Evolutionary conservation across 1,284 basidiomycete species (phyloP).

Genomic region (Fomitopsis palustris): DNA sequence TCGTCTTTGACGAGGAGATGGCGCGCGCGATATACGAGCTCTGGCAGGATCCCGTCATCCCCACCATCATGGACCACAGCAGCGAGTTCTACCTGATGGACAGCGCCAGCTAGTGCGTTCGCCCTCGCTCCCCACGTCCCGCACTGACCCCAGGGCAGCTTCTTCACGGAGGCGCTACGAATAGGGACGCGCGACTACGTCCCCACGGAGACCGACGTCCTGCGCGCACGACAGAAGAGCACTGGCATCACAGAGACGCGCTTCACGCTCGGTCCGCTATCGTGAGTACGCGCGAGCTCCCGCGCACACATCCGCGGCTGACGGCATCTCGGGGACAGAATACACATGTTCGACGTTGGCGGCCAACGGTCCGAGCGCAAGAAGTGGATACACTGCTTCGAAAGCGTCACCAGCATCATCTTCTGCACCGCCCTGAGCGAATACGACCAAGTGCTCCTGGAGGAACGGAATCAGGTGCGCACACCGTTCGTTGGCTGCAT

Average conservation of each 20-base stretch:
- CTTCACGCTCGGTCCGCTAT: constrained; percentile 65
- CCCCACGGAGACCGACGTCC: constrained; percentile 87
- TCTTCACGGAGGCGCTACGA: constrained; percentile 83
- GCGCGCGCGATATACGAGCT: constrained; percentile 79
- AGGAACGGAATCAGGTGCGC: constrained; percentile 73
- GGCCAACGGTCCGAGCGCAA: constrained; percentile 92
- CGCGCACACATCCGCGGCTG: not conserved
- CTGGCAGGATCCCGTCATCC: constrained; percentile 91
- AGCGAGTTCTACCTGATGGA: constrained; percentile 98
- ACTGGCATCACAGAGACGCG: constrained; percentile 93
- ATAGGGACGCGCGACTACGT: constrained; percentile 81
- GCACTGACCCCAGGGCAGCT: constrained; percentile 43
- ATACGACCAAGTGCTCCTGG: constrained; percentile 88
- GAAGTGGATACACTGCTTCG: constrained; percentile 96
- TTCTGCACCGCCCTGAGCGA: constrained; percentile 94
- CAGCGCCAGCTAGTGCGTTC: constrained; percentile 82
- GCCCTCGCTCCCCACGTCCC: not conserved
- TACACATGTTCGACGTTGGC: constrained; percentile 95
- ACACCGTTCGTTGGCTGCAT: constrained; percentile 2
- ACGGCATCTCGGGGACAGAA: constrained; percentile 43
- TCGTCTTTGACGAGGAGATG: constrained; percentile 59
- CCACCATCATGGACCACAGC: constrained; percentile 80
- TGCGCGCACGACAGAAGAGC: constrained; percentile 88
- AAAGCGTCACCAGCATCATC: constrained; percentile 93
- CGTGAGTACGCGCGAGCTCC: constrained; percentile 35